Evolutionary conservation across 495 filamentous ascomycete species (phyloP), one percentile per base, ranked within the genome.

Genomic region (Endocarpon pusillum): DNA sequence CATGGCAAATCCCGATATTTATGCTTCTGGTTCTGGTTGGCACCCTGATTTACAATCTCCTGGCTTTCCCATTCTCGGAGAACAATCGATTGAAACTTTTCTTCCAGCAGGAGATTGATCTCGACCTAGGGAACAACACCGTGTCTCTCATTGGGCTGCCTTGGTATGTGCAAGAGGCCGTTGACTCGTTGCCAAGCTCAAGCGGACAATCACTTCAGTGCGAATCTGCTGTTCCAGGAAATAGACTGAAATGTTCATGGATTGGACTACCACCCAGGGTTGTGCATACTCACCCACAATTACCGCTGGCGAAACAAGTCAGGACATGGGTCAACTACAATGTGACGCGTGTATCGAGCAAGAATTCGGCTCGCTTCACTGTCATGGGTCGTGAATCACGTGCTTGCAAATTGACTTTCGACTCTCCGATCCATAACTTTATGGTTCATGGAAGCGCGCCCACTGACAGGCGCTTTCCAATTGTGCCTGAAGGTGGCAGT

Each of bases 41-140:
- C 19, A 93, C 85, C 9, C 51, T 86, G 20, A 70, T 87, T 44
- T 96, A 91, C 61, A 93, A 89, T 49, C 69, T 94, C 8, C 55
- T 63, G 16, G 86, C 81, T 4, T 93, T 93, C 53, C 89, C 89
- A 1, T 96, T 94, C 58, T 83, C 82, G 1, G 59, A 64, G 19
- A 59, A 71, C 25, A 79, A 69, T 42, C 67, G 85, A 30, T 67
- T 94, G 43, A 96, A 96, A 47, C 55, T 85, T 26, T 91, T 75
- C 55, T 96, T 94, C 57, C 51, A 77, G 5, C 86, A 97, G 46
- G 67, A 69, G 4, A 62, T 94, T 32, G 71, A 93, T 43, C 67
- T 92, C 15, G 78, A 84, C 43, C 74, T 61, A 4, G 77, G 78
- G 9, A 52, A 60, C 4, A 83, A 79, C 37, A 59, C 52, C 19